Evolutionary conservation across 1,284 basidiomycete genomes (phyloP).

Genomic region (Malassezia globosa): DNA sequence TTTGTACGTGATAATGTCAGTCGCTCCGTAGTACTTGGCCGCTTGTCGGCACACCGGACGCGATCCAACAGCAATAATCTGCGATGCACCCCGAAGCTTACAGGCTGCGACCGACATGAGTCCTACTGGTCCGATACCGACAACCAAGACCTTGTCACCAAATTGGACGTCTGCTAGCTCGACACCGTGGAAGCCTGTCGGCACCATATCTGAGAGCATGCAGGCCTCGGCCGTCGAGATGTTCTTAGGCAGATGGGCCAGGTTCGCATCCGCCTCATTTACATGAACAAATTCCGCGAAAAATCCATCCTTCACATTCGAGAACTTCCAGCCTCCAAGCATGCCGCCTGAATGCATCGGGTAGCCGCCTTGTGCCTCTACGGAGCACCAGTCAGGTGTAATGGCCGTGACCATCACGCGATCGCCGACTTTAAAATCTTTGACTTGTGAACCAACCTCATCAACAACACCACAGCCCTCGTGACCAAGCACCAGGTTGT

Average conservation of each 20-base stretch:
- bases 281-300: not conserved
- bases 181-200: constrained; percentile 1
- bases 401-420: constrained; percentile 18
- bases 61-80: not conserved
- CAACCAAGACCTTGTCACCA: not conserved
- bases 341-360: not conserved
- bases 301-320: not conserved
- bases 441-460: constrained; percentile 25
- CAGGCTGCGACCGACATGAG: not conserved
- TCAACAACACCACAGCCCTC: constrained; percentile 37
- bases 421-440: constrained; percentile 29
- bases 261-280: not conserved
- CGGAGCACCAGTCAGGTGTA: too few relatives aligned
- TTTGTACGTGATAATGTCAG: not conserved
- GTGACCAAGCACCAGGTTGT: constrained; percentile 33
- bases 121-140: not conserved
- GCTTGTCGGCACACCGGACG: not conserved
- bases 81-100: not conserved
- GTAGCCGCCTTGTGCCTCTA: constrained; percentile 5
- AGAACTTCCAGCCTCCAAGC: constrained; percentile 3
- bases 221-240: constrained; percentile 1
- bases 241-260: not conserved
- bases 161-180: not conserved
- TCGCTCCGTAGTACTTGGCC: not conserved
- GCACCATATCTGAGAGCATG: constrained; percentile 3